Evolutionary conservation across 179 eudicot species (phyloP), one percentile per base, ranked within the genome.

Genomic region (Spergularia azorica): DNA sequence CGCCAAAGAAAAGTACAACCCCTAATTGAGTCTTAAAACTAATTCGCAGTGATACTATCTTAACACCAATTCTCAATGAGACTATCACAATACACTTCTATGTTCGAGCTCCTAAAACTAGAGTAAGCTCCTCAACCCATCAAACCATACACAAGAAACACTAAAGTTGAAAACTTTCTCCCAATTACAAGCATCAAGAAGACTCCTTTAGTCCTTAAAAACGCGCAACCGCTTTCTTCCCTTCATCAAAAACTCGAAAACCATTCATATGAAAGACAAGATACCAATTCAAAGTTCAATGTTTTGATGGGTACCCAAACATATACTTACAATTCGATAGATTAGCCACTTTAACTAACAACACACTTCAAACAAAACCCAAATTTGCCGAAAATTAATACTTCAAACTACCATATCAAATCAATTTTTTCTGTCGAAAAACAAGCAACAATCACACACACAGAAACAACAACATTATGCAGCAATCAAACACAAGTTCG

Each of bases 61-160:
- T n/a, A n/a, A n/a, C 15, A 57, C 61, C 61, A 14, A 57, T 57
- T 57, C 20, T 0, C 18, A 15, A 15, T 5, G 20, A 14, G 61
- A 57, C 18, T 15, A 57, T 16, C 20, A 17, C 61, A n/a, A 17
- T 7, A 57, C 1, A 20, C 26, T 17, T 58, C 17, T 17, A 17
- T 16, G 62, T 17, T 58, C 1, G 13, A 61, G 38, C 64, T 61
- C 60, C 60, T 26, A 63, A 62, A 6, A 3, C 7, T 4, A 36
- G 36, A 63, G 26, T 63, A 63, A 26, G 43, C 15, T 63, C 67
- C 67, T 36, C 32, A 63, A 63, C 67, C 16, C 67, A 14, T 12
- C 15, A 20, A 63, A 32, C 46, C 67, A 63, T 32, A 36, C 67
- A 63, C 26, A 63, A 36, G 16, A 63, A 63, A 63, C 46, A 63